Conservation (phyloP, 768 basidiomycete genomes). For the Termitomyces titanicus region DNA sequence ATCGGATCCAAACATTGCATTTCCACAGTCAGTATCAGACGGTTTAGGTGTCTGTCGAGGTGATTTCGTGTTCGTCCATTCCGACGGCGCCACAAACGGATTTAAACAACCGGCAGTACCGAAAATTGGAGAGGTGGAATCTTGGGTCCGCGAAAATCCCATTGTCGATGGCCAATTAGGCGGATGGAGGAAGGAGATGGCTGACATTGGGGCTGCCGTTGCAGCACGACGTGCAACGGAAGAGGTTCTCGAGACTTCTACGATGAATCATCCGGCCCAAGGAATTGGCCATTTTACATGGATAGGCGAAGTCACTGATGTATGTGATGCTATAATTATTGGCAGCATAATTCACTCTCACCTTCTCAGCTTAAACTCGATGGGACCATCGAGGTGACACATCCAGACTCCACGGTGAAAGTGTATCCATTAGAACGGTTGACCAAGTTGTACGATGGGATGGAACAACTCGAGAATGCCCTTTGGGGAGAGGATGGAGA, state of each 20-base stretch:
- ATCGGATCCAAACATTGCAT: constrained; percentile 43
- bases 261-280: constrained; percentile 37
- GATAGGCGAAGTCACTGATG: constrained; percentile 86
- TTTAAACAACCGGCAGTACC: constrained; percentile 68
- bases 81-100: constrained; percentile 69
- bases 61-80: constrained; percentile 82
- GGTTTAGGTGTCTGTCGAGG: constrained; percentile 80
- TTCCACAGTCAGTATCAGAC: constrained; percentile 40
- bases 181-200: constrained; percentile 74
- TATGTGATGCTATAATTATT: constrained; percentile 26
- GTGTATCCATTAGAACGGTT: constrained; percentile 64
- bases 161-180: constrained; percentile 46
- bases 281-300: constrained; percentile 53
- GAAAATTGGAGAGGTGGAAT: constrained; percentile 79
- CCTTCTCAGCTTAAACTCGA: constrained; percentile 61
- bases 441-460: constrained; percentile 75
- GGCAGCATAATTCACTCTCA: constrained; percentile 1
- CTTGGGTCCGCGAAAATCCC: constrained; percentile 68
- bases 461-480: constrained; percentile 76
- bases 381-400: constrained; percentile 68
- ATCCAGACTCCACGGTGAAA: constrained; percentile 51
- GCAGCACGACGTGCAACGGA: constrained; percentile 43
- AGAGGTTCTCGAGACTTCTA: constrained; percentile 29
- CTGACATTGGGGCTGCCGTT: constrained; percentile 57
- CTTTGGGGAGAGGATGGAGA: constrained; percentile 53